Base-by-base conservation (phyloP, 352 stramenopile species). In the Globisporangium solare region DNA sequence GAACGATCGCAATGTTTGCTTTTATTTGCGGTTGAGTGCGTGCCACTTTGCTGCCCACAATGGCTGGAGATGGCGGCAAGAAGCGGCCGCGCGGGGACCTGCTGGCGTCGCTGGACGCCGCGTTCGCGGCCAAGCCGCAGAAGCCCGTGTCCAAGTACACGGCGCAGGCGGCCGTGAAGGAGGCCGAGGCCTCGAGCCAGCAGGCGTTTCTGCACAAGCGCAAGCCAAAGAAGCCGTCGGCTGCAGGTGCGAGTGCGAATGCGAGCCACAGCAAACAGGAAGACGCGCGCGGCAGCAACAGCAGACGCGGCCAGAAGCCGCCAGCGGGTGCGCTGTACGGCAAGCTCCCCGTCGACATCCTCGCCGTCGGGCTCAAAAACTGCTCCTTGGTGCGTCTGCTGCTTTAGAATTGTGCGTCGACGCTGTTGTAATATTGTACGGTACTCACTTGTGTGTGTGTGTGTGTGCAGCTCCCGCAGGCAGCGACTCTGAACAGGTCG, bases 51-150 rank as follows among this genome's bases (percentile, higher is more conserved):
- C 4, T 11, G 27, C 27, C 27, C 4, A n/a, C 46, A 27, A 76
- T 75, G 70, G 61, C 52, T 35, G 53, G 47, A 0, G 57, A 60
- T 35, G 12, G 56, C 12, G 45, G 17, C 22, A 87, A 86, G 71
- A 91, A 91, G 73, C 76, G 78, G 14, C 76, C 78, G 60, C 73
- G 72, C 32, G 68, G 61, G n/a, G 82, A 92, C 63, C 66, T 89
- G n/a, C 63, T 92, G 18, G 81, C 82, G 58, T 89, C 82, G 48
- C 71, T 92, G 45, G 82, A 92, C 56, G 82, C 77, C 24, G 76
- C 74, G 17, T 92, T 92, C 48, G 76, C 76, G 51, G 50, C 60
- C n/a, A 54, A 67, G 47, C 54, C 74, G 47, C 58, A 63, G 18
- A 35, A 64, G 42, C 35, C 51, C 0, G 56, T 62, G 13, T 88